phyloP scores from a whole-genome alignment of 78 protist genomes.

The Polysphondylium violaceum region DNA sequence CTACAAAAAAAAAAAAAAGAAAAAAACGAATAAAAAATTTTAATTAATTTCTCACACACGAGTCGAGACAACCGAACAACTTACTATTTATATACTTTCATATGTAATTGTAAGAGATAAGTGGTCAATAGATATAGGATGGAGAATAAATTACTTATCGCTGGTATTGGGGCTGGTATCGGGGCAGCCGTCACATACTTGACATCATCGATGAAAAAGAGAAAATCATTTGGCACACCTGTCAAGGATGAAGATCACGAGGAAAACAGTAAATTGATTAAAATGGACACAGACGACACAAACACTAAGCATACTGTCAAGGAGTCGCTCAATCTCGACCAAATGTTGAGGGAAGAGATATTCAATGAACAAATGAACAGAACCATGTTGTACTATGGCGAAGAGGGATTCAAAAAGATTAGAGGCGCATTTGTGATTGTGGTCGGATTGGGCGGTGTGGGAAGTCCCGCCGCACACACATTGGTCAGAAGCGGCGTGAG shows the following conservation, averaged over 20 bases:
- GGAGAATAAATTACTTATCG: conserved; percentile 56
- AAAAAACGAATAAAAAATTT: no score
- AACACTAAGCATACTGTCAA: background rate
- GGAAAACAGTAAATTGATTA: background rate
- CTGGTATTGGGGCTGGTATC: conserved; percentile 54
- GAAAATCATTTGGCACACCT: background rate
- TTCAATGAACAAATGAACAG: conserved; percentile 76
- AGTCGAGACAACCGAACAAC: no score
- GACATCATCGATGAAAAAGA: conserved; percentile 39
- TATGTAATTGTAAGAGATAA: no score
- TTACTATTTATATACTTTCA: no score
- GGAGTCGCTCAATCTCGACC: background rate
- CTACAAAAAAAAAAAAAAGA: no score
- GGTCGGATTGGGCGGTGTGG: conserved; percentile 87
- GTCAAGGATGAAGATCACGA: conserved; percentile 24
- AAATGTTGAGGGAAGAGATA: conserved; percentile 30
- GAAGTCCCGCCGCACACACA: conserved; percentile 69
- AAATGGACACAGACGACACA: conserved; percentile 15
- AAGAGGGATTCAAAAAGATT: conserved; percentile 52
- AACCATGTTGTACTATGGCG: conserved; percentile 78
- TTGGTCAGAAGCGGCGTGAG: conserved; percentile 85
- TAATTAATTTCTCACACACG: no score
- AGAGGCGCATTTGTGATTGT: conserved; percentile 74
- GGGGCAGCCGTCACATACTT: conserved; percentile 54
- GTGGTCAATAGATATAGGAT: no score